These are phyloP conservation scores for Panicum hallii DNA, from an alignment of 202 grass and related monocot genomes.

Conservation along the genomic window DNA sequence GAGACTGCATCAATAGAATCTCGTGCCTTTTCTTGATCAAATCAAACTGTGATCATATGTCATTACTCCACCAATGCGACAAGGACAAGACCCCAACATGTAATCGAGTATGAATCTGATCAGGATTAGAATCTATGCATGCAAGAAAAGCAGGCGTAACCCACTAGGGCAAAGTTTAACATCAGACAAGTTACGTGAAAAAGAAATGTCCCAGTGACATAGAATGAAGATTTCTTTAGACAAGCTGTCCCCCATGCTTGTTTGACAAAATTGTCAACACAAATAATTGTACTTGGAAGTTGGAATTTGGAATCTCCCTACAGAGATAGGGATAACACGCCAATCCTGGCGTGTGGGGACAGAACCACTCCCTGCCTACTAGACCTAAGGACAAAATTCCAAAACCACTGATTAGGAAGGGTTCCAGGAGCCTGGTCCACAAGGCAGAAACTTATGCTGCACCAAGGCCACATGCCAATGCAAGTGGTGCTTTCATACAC, in stretches of 20 bases:
- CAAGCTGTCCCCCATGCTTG: constrained; percentile 20
- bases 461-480: constrained; percentile 11
- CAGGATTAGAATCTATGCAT: constrained; percentile 41
- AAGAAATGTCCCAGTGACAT: constrained; percentile 39
- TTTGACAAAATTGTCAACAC: constrained; percentile 59
- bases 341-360: constrained; percentile 40
- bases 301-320: constrained; percentile 47
- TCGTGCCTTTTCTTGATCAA: constrained; percentile 41
- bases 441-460: constrained; percentile 3
- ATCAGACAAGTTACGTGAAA: constrained; percentile 38
- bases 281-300: constrained; percentile 55
- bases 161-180: constrained; percentile 33
- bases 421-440: constrained; percentile 35
- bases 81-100: constrained; percentile 38
- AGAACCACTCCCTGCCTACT: constrained; percentile 35
- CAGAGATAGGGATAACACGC: constrained; percentile 38
- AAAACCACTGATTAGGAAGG: constrained; percentile 19
- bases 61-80: constrained; percentile 27
- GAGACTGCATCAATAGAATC: constrained; percentile 45
- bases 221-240: constrained; percentile 37
- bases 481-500: constrained; percentile 23
- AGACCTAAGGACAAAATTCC: constrained; percentile 45
- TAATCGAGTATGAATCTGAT: constrained; percentile 38
- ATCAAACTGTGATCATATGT: constrained; percentile 45
- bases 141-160: constrained; percentile 30